Evolutionary conservation across 768 basidiomycete species (phyloP), one percentile per base, ranked within the genome.

Genomic region (Tephrocybe sp.): DNA sequence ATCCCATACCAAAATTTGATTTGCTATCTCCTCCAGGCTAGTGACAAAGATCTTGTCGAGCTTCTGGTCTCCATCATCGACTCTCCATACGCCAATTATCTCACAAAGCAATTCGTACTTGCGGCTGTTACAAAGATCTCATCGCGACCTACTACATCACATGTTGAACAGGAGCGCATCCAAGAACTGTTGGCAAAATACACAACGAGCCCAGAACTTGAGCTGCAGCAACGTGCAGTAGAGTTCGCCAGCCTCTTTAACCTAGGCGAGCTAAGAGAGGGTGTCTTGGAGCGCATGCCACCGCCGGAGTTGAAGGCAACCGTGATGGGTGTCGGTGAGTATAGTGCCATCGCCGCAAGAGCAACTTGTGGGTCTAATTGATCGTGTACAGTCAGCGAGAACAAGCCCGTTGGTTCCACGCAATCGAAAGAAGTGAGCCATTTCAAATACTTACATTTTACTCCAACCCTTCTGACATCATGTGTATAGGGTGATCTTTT

Each of bases 241-340:
- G 97, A 99, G 67, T 98, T 94, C 66, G 90, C 88, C 1, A 88
- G 82, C 58, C 64, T 99, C 57, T 92, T 91, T 63, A 81, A 77
- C 23, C 69, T 91, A 7, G 86, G 85, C 4, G 83, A 88, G n/a
- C 70, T 89, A 18, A 76, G 81, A 51, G 75, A 78, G 7, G 97
- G 95, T 30, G 93, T 99, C 1, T 67, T 98, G 52, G 97, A 99
- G 71, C 81, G 93, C 47, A 99, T 99, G 97, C 97, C 97, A n/a
- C 89, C 92, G 4, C 97, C 97, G 1, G 97, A 99, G 65, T 70
- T 98, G 56, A 97, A 94, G 70, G 87, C 89, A n/a, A 97, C 95
- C 2, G 90, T 98, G 2, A 88, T 95, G 78, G 97, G 92, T 39
- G 79, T 88, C 52, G 90, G 93, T 94, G 57, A 55, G 82, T 70